These are phyloP conservation scores for Aspergillus ibericus DNA, from an alignment of 2,329 filamentous ascomycete species.

Conservation along the genomic window DNA sequence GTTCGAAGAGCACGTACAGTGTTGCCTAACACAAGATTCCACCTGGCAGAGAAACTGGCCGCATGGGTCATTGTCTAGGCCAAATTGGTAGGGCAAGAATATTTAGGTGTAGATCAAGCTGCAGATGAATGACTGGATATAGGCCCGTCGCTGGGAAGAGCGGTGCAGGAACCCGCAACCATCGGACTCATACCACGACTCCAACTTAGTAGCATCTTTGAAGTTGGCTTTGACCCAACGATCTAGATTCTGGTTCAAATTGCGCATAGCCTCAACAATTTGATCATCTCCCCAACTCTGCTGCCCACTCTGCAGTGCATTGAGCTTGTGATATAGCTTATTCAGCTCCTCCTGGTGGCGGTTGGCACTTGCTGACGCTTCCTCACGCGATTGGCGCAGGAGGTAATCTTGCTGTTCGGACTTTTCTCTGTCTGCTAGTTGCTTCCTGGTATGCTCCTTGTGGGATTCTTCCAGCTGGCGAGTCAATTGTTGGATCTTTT, in stretches of 20 bases:
- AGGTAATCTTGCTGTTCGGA: neutral
- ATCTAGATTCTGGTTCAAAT: conserved; percentile 1
- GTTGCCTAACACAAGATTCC: neutral
- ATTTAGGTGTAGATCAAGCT: neutral
- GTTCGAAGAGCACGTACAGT: neutral
- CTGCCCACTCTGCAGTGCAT: neutral
- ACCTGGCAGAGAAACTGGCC: neutral
- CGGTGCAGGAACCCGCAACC: neutral
- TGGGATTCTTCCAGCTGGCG: neutral
- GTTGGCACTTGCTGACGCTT: neutral
- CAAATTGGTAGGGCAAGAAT: neutral
- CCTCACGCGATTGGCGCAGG: neutral
- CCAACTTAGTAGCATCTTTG: neutral
- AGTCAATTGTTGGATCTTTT: neutral
- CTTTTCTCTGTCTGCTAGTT: neutral
- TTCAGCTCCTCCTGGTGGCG: neutral
- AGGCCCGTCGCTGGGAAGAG: conserved; percentile 1
- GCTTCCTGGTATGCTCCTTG: neutral
- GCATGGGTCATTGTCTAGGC: neutral
- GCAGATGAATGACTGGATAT: neutral
- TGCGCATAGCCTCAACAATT: neutral
- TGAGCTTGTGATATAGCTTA: neutral
- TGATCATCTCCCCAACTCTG: neutral
- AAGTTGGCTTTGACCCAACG: conserved; percentile 8
- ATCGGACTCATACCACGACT: neutral